Evolutionary conservation across 495 filamentous ascomycete genomes (phyloP).

Genomic region (Sordaria brevicollis): DNA sequence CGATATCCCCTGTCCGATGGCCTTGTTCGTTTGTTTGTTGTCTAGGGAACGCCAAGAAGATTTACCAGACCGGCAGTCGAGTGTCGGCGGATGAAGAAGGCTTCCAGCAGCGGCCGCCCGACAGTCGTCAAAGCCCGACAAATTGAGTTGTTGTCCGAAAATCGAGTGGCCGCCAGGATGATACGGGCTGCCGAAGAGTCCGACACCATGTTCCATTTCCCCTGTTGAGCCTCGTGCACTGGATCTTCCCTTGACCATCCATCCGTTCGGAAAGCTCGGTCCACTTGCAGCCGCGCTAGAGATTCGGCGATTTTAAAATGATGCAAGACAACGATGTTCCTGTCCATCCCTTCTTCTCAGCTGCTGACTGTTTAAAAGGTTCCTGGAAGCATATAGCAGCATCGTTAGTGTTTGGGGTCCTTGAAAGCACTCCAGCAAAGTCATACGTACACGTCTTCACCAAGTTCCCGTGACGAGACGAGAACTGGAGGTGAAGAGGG

Average conservation of each 20-base stretch:
- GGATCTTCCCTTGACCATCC: neutral
- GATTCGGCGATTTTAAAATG: neutral
- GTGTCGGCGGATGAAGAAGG: neutral
- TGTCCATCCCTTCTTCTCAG: neutral
- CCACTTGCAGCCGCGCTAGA: neutral
- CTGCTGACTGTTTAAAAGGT: neutral
- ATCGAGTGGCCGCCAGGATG: neutral
- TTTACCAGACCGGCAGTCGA: neutral
- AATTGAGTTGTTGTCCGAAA: neutral
- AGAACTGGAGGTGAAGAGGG: too few species aligned
- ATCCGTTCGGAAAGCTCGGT: neutral
- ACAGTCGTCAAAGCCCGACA: neutral
- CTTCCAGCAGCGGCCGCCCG: neutral
- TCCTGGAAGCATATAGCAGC: too few species aligned
- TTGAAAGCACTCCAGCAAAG: too few species aligned
- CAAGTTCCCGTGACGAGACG: neutral
- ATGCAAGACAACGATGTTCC: neutral
- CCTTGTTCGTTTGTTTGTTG: neutral
- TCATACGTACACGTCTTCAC: neutral
- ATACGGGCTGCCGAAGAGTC: neutral
- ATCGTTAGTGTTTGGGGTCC: too few species aligned
- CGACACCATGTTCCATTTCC: neutral
- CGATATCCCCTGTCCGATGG: neutral
- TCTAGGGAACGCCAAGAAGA: neutral
- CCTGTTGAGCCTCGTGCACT: neutral